Conservation (phyloP, 2,329 filamentous ascomycete species). For the Fusarium lyarnte region DNA sequence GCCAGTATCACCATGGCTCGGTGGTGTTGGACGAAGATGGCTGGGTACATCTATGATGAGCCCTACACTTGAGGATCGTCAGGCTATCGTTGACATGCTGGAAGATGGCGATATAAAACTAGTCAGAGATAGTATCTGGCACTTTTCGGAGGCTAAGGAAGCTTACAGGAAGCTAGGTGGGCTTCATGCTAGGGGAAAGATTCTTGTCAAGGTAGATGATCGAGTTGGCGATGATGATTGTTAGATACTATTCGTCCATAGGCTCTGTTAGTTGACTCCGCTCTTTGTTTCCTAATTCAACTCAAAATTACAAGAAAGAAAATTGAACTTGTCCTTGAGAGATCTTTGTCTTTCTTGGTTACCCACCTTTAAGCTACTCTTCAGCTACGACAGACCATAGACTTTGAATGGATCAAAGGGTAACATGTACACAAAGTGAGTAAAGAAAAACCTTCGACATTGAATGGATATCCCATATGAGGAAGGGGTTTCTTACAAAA, state of each 20-base stretch:
- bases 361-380: background rate
- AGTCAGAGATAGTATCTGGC: background rate
- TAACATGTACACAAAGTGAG: background rate
- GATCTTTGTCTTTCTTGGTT: background rate
- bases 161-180: background rate
- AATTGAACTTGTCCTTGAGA: background rate
- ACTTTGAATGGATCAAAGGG: background rate
- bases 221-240: constrained; percentile 38
- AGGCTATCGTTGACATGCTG: constrained; percentile 45
- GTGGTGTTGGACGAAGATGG: constrained; percentile 51
- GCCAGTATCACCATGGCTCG: constrained; percentile 49
- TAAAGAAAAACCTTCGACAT: background rate
- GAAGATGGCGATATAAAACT: background rate
- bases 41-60: constrained; percentile 48
- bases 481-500: background rate
- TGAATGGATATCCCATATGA: rapidly evolving
- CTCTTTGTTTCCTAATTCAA: background rate
- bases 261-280: background rate
- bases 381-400: background rate
- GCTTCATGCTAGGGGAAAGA: constrained; percentile 51
- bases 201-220: constrained; percentile 49
- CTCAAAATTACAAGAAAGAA: background rate
- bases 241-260: background rate
- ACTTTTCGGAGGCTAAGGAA: background rate
- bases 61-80: constrained; percentile 46